Conservation (phyloP, 1,139 yeast species). For the Saccharomycopsis hybrid region DNA sequence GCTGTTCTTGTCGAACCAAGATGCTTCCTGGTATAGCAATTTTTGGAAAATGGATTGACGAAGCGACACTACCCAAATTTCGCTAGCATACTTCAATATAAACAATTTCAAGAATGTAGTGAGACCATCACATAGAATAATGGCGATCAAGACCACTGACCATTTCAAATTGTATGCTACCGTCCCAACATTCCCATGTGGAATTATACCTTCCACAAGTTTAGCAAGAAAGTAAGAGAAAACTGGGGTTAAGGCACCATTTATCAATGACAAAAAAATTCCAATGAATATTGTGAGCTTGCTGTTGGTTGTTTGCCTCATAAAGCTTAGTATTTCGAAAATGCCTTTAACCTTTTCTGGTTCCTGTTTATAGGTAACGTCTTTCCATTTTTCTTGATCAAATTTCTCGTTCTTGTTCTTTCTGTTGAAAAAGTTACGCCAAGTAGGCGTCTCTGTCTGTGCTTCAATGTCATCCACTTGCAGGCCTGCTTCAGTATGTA, state of each 20-base stretch:
- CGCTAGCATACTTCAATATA: conserved; percentile 53
- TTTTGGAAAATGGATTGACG: conserved; percentile 45
- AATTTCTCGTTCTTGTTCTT: no score
- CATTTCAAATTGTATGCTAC: conserved; percentile 43
- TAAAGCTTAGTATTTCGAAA: conserved; percentile 32
- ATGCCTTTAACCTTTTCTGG: conserved; percentile 17
- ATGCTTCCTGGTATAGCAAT: conserved; percentile 46
- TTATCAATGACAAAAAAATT: conserved; percentile 41
- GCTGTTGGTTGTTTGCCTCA: no score
- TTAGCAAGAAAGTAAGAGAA: conserved; percentile 76
- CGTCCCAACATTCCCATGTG: conserved; percentile 34
- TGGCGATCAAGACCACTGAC: conserved; percentile 57
- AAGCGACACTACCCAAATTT: conserved; percentile 55
- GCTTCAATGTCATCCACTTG: conserved; percentile 4
- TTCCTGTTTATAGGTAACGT: no score
- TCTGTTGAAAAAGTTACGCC: no score
- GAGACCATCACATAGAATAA: conserved; percentile 58
- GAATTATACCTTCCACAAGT: conserved; percentile 51
- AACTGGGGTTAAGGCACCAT: conserved; percentile 65
- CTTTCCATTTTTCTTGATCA: no score
- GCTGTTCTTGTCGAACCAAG: conserved; percentile 42
- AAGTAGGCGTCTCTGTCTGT: no score
- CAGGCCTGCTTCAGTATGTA: no score
- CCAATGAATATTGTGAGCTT: no score
- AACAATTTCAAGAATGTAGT: conserved; percentile 46